Conservation (phyloP, 1,284 basidiomycete genomes). For the Naganishia albida region DNA sequence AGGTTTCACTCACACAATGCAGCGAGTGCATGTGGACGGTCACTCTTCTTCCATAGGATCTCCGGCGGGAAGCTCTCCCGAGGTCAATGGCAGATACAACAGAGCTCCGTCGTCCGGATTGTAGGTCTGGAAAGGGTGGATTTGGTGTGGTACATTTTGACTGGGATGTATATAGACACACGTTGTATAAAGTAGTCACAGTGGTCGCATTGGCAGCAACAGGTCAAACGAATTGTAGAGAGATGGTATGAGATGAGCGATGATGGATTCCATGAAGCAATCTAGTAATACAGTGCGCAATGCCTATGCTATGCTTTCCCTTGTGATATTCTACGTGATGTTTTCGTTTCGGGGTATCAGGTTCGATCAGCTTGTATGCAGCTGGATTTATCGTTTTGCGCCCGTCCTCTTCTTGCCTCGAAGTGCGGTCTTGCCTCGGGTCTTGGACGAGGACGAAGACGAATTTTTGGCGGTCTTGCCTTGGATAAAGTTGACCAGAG, state of each 20-base stretch:
- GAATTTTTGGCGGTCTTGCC: slow-evolving; percentile 34
- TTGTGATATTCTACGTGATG: background rate
- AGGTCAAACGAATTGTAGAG: too few relatives aligned
- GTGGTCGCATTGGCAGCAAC: background rate
- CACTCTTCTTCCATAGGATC: slow-evolving; percentile 9
- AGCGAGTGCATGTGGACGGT: slow-evolving; percentile 20
- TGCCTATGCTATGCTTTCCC: slow-evolving; percentile 15
- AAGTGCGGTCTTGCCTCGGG: slow-evolving; percentile 49
- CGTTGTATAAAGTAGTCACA: background rate
- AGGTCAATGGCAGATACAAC: slow-evolving; percentile 1
- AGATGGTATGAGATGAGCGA: slow-evolving; percentile 5
- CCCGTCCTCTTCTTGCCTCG: slow-evolving; percentile 54
- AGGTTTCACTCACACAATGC: slow-evolving; percentile 14
- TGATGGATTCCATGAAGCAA: slow-evolving; percentile 5
- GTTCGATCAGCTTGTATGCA: too few relatives aligned
- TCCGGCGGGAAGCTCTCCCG: slow-evolving; percentile 15
- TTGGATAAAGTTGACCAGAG: slow-evolving; percentile 36
- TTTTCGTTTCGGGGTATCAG: background rate
- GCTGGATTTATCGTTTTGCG: slow-evolving; percentile 41
- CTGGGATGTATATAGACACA: background rate
- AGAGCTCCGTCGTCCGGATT: background rate
- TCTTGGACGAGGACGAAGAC: slow-evolving; percentile 23
- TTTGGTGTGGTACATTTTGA: too few relatives aligned
- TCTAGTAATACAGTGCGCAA: slow-evolving; percentile 20
- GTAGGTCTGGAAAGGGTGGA: background rate